Percentiles rank a stretch among this genome's conserved stretches.
Evolutionary conservation across 108 stramenopile species (phyloP).

Genomic region (Nitzschia palea): DNA sequence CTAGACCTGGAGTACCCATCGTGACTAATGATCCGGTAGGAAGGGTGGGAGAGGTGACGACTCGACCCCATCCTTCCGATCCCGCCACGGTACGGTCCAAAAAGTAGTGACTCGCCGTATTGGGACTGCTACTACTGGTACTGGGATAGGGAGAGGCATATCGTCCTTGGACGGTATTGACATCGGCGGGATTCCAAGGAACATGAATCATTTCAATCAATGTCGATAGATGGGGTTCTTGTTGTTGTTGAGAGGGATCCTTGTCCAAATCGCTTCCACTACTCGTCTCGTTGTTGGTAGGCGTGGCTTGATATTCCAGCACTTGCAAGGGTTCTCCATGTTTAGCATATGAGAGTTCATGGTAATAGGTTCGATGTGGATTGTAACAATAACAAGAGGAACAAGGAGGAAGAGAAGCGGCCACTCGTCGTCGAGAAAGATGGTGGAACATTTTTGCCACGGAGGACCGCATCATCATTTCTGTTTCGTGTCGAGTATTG

Average conservation of each 20-base stretch:
- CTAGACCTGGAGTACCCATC: constrained; percentile 36
- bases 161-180: constrained; percentile 51
- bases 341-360: constrained; percentile 35
- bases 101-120: constrained; percentile 17
- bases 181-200: constrained; percentile 62
- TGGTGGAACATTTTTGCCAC: too few relatives aligned
- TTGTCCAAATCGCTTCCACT: too few relatives aligned
- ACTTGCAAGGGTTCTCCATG: constrained; percentile 23
- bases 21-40: constrained; percentile 37
- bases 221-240: too few relatives aligned
- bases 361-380: too few relatives aligned
- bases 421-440: too few relatives aligned
- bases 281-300: too few relatives aligned
- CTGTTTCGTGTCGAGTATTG: too few relatives aligned
- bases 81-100: constrained; percentile 28
- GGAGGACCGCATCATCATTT: too few relatives aligned
- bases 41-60: constrained; percentile 3
- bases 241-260: too few relatives aligned
- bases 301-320: constrained; percentile 6
- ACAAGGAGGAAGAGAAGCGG: too few relatives aligned
- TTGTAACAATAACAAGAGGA: too few relatives aligned
- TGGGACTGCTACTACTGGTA: background rate
- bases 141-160: constrained; percentile 40
- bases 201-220: constrained; percentile 50
- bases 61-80: constrained; percentile 51